phyloP scores from a whole-genome alignment of 2,329 filamentous ascomycete genomes.

The Cryphonectria nitschkei region DNA sequence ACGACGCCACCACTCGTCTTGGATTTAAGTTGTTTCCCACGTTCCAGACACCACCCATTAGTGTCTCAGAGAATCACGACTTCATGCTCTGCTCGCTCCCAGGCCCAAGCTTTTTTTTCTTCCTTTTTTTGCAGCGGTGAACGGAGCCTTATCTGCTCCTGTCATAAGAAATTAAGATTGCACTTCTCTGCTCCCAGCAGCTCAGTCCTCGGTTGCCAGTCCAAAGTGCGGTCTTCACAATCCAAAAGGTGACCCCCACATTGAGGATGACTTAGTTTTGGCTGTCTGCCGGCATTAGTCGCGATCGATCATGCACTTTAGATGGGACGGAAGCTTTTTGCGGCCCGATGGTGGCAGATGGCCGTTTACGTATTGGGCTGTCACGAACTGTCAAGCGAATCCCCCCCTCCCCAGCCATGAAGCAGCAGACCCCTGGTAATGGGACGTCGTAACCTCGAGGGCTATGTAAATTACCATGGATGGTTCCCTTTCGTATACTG shows the following conservation, averaged over 20 bases:
- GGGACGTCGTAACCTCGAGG: not conserved
- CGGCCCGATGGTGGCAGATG: not conserved
- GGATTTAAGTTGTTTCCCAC: not conserved
- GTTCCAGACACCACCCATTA: no score
- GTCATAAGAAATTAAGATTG: not conserved
- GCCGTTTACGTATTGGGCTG: not conserved
- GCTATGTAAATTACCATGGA: not conserved
- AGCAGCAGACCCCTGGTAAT: not conserved
- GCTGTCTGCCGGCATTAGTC: conserved; percentile 2
- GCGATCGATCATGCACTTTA: not conserved
- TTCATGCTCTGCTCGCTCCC: not conserved
- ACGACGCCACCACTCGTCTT: not conserved
- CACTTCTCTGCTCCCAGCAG: not conserved
- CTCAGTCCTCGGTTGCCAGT: not conserved
- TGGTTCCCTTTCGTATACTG: not conserved
- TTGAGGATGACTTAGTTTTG: not conserved
- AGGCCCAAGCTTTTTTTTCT: not conserved
- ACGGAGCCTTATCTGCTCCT: not conserved
- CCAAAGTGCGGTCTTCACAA: not conserved
- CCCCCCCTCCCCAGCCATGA: not conserved
- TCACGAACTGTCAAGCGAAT: not conserved
- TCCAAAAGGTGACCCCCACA: not conserved
- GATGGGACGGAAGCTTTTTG: not conserved
- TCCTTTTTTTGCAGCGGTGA: not conserved
- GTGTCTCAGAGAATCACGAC: not conserved